Percentiles rank a stretch among this genome's conserved stretches.
These are phyloP conservation scores for Tolypocladium nubicola DNA, from an alignment of 2,329 filamentous ascomycete species.

Conservation along the genomic window DNA sequence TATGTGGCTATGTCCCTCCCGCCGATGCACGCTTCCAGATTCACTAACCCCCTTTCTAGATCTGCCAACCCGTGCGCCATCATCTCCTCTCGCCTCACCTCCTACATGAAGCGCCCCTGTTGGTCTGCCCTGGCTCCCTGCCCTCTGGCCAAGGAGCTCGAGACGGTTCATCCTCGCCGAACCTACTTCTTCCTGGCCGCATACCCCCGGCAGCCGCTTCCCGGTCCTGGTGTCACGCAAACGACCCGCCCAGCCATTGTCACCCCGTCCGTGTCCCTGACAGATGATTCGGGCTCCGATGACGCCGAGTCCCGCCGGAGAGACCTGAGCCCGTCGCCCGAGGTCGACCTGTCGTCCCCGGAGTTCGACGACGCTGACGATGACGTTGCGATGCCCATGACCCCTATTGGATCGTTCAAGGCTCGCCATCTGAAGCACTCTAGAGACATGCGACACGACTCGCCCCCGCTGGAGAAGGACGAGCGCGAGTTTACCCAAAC, in stretches of 20 bases:
- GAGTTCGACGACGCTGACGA: constrained; percentile 71
- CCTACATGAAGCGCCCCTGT: constrained; percentile 77
- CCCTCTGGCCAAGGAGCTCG: constrained; percentile 84
- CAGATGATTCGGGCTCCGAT: constrained; percentile 46
- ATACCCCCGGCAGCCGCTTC: constrained; percentile 72
- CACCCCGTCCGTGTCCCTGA: constrained; percentile 68
- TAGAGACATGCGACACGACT: constrained; percentile 52
- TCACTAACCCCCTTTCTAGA: constrained; percentile 38
- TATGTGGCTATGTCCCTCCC: constrained; percentile 39
- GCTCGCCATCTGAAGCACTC: constrained; percentile 28
- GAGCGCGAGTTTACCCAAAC: constrained; percentile 97
- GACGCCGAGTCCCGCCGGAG: constrained; percentile 59
- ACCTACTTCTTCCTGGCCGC: constrained; percentile 95
- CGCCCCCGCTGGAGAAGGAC: constrained; percentile 83
- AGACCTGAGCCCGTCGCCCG: constrained; percentile 80
- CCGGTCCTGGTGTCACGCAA: constrained; percentile 29
- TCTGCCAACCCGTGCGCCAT: constrained; percentile 93
- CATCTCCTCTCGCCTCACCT: constrained; percentile 81
- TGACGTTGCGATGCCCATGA: constrained; percentile 46
- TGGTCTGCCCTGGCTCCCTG: constrained; percentile 73
- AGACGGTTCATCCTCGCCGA: constrained; percentile 83
- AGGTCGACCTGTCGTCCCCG: constrained; percentile 80
- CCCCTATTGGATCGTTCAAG: constrained; percentile 55
- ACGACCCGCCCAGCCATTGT: constrained; percentile 42
- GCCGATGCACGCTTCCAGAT: constrained; percentile 4